phyloP scores from a whole-genome alignment of 2,329 filamentous ascomycete species.

The Cercospora zeina region DNA sequence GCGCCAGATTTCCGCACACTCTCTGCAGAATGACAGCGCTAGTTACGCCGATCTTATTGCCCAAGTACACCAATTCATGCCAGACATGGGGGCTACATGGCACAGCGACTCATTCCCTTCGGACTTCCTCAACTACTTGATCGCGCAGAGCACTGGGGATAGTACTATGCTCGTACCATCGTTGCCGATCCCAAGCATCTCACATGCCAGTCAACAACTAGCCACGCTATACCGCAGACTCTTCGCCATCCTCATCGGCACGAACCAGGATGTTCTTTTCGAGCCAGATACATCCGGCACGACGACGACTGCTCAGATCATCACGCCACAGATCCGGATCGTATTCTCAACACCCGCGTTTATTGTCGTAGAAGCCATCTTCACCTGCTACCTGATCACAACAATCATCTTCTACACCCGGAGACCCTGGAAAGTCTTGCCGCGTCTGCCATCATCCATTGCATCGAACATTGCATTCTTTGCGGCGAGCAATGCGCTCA shows the following conservation, averaged over 20 bases:
- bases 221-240: conserved; percentile 41
- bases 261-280: too few species aligned
- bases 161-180: conserved; percentile 44
- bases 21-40: not conserved
- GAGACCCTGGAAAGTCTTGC: too few species aligned
- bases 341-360: too few species aligned
- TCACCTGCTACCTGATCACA: too few species aligned
- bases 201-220: conserved; percentile 33
- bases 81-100: conserved; percentile 40
- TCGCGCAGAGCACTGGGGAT: conserved; percentile 37
- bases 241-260: conserved; percentile 50
- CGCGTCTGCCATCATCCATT: too few species aligned
- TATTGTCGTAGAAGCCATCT: too few species aligned
- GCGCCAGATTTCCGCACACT: not conserved
- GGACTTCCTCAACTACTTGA: conserved; percentile 54
- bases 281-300: too few species aligned
- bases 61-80: conserved; percentile 27
- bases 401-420: too few species aligned
- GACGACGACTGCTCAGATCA: too few species aligned
- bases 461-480: too few species aligned
- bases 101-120: conserved; percentile 52
- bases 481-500: too few species aligned
- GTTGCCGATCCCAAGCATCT: conserved; percentile 39
- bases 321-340: too few species aligned
- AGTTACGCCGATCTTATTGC: conserved; percentile 17